Conservation (phyloP, 177 flowering plant species). For the Vitis hybrid region DNA sequence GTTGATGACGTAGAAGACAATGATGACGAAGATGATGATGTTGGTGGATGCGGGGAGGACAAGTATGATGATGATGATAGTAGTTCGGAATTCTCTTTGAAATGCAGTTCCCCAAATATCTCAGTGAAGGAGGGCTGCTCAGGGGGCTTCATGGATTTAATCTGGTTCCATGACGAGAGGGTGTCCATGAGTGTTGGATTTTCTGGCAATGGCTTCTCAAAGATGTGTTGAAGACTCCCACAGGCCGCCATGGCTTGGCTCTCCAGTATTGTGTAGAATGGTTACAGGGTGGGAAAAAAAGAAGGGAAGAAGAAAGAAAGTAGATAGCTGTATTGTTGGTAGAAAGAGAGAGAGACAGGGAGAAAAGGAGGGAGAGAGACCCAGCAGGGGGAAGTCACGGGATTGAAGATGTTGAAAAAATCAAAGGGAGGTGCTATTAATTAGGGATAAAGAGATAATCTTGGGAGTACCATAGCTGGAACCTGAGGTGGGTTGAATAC, state of each 20-base stretch:
- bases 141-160: slow-evolving; percentile 30
- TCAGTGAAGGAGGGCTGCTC: slow-evolving; percentile 52
- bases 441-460: slow-evolving; percentile 5
- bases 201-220: slow-evolving; percentile 62
- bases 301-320: not conserved
- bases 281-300: not conserved
- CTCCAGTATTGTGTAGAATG: not conserved
- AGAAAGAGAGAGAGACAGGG: slow-evolving; percentile 10
- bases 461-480: slow-evolving; percentile 8
- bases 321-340: not conserved
- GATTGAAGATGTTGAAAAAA: slow-evolving; percentile 5
- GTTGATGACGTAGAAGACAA: slow-evolving; percentile 18
- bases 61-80: not conserved
- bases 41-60: not conserved
- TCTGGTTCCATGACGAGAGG: slow-evolving; percentile 54
- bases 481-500: too few species aligned
- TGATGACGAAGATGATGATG: slow-evolving; percentile 8
- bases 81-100: slow-evolving; percentile 40
- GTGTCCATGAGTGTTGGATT: slow-evolving; percentile 59
- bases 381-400: slow-evolving; percentile 2
- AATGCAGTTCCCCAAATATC: slow-evolving; percentile 77
- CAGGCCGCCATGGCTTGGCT: slow-evolving; percentile 56
- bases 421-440: slow-evolving; percentile 25
- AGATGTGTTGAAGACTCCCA: slow-evolving; percentile 63
- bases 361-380: slow-evolving; percentile 3